Evolutionary conservation across 768 basidiomycete species (phyloP).

Genomic region (Dentipellis sp.): DNA sequence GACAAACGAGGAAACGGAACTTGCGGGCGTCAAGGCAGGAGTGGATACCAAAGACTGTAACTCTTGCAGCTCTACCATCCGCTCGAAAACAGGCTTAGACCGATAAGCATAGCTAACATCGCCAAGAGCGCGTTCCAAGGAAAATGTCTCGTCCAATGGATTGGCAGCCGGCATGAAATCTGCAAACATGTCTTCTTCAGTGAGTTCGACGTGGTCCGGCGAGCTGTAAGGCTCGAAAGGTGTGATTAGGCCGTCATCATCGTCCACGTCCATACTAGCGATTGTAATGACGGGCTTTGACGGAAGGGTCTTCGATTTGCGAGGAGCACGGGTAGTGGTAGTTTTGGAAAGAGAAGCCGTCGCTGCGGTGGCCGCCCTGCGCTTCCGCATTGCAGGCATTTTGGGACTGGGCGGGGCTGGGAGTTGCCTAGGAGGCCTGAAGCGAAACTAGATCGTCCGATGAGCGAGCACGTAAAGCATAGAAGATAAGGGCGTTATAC

Average conservation of each 20-base stretch:
- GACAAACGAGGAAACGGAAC: not conserved
- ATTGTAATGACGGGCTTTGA: not conserved
- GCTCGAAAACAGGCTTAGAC: constrained; percentile 19
- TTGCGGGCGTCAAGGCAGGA: constrained; percentile 7
- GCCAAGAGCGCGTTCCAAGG: constrained; percentile 20
- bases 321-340: not conserved
- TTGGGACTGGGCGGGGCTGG: not conserved
- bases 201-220: not conserved
- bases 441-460: not conserved
- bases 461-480: not conserved
- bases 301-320: constrained; percentile 3
- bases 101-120: constrained; percentile 21
- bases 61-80: not conserved
- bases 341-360: constrained; percentile 1
- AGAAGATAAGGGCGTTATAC: constrained; percentile 3
- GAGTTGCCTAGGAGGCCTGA: constrained; percentile 4
- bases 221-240: not conserved
- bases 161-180: constrained; percentile 15
- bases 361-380: constrained; percentile 7
- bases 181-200: not conserved
- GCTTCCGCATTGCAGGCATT: constrained; percentile 6
- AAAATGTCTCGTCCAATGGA: constrained; percentile 20
- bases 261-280: not conserved
- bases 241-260: not conserved
- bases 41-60: constrained; percentile 13